Base-by-base conservation (phyloP, 306 rosid species). In the Gynostemma pentaphyllum region DNA sequence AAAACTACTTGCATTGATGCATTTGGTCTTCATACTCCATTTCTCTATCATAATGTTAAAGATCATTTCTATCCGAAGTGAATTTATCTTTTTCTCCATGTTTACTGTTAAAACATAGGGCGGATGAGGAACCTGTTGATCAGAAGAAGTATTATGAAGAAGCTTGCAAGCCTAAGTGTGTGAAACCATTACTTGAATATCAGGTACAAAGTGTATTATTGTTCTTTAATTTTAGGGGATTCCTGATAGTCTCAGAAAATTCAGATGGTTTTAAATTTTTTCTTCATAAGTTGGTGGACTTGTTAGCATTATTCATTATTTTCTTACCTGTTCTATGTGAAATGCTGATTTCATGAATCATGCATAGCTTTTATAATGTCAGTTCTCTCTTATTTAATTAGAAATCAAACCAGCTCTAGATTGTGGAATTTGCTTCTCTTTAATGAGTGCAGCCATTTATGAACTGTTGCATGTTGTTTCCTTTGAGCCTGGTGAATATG, bases 151-250 rank as follows among this genome's bases (percentile, higher is more conserved):
- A 84, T 71, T 75, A 77, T 45, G 95, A 92, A 75, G 95, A 88
- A 45, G 72, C 78, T 55, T 92, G 99, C 90, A 88, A 88, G 72
- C 99, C 99, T 0, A 92, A 92, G 80, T 92, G 99, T 81, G 99
- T 92, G 74, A 88, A 86, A 66, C 87, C 94, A 29, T 75, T 88
- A 8, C 80, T 88, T 59, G 75, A 81, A 62, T 88, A 86, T 69
- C 95, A 92, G 99, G 99, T 88, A 70, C 27, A 63, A 26, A 24
- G n/a, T 15, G 19, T 21, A 46, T 52, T 37, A 34, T 32, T 12
- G 18, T 30, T 52, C 21, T 14, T 45, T 9, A n/a, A n/a, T 14
- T 12, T 11, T 7, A 40, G 22, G 59, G 61, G 45, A 30, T 21
- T 66, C 22, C 15, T 8, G 21, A 9, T 8, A 23, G 29, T 28